Percentiles rank a stretch among this genome's conserved stretches.
Evolutionary conservation across 768 basidiomycete genomes (phyloP).

Genomic region (Russula abietina): DNA sequence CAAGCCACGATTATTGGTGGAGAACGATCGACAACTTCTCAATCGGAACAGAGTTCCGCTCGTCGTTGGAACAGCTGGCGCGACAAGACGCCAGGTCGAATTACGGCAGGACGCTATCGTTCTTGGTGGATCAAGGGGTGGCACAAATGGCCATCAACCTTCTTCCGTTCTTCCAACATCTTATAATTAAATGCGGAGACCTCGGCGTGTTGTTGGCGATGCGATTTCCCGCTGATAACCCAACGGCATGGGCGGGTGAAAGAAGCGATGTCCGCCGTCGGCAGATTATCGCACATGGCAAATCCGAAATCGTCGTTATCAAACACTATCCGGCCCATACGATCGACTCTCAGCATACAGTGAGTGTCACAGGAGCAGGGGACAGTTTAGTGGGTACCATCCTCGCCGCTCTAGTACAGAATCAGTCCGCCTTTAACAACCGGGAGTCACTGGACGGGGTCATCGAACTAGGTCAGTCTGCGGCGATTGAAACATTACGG

Average conservation of each 20-base stretch:
- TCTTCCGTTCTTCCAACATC: slow-evolving; percentile 76
- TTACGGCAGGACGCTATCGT: slow-evolving; percentile 44
- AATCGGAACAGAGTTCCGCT: slow-evolving; percentile 61
- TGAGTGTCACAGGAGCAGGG: slow-evolving; percentile 88
- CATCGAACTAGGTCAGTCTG: slow-evolving; percentile 56
- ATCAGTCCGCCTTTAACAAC: slow-evolving; percentile 41
- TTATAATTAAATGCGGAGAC: slow-evolving; percentile 81
- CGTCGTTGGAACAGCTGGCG: slow-evolving; percentile 57
- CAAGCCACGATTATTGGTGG: slow-evolving; percentile 60
- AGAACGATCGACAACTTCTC: slow-evolving; percentile 52
- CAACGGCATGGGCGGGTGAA: slow-evolving; percentile 47
- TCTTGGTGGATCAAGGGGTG: slow-evolving; percentile 63
- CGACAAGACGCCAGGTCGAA: slow-evolving; percentile 34
- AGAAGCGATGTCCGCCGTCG: slow-evolving; percentile 43
- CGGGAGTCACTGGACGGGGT: slow-evolving; percentile 40
- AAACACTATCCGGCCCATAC: slow-evolving; percentile 65
- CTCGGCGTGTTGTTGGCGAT: slow-evolving; percentile 60
- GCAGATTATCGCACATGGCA: slow-evolving; percentile 47
- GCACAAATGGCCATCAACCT: slow-evolving; percentile 77
- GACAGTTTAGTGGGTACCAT: slow-evolving; percentile 85
- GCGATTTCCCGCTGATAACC: slow-evolving; percentile 40
- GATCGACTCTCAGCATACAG: slow-evolving; percentile 32
- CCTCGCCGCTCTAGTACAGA: slow-evolving; percentile 52
- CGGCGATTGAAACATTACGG: slow-evolving; percentile 55
- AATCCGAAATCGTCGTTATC: slow-evolving; percentile 47